A percentile compares a stretch with the other conserved stretches of the same genome.
phyloP scores from a whole-genome alignment of 768 basidiomycete species.

The Pisolithus marmoratus region DNA sequence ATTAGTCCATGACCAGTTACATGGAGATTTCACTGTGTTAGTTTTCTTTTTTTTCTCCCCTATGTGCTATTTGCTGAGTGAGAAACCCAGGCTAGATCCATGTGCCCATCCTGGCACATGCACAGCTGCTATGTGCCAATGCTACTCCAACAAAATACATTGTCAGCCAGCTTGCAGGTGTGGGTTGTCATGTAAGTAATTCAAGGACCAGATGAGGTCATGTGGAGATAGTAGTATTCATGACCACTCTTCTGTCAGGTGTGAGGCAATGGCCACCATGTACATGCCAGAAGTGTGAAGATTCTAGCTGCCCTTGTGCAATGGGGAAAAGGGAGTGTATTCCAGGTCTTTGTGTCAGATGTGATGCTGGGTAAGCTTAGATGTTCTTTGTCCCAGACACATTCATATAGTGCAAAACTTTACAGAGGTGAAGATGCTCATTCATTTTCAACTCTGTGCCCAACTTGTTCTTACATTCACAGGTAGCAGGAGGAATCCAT shows the following conservation, averaged over 20 bases:
- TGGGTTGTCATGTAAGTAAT: constrained; percentile 32
- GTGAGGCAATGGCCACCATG: constrained; percentile 38
- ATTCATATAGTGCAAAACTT: neutral
- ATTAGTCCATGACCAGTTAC: constrained; percentile 7
- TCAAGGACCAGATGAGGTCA: neutral
- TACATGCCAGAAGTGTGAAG: constrained; percentile 25
- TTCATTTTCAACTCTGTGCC: neutral
- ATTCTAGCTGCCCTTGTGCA: constrained; percentile 33
- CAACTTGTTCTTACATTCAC: neutral
- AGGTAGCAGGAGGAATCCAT: constrained; percentile 18
- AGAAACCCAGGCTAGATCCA: constrained; percentile 24
- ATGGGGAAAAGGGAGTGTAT: constrained; percentile 40
- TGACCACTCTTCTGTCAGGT: constrained; percentile 28
- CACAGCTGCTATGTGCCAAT: constrained; percentile 33
- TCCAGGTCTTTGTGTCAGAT: constrained; percentile 43
- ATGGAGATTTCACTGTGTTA: constrained; percentile 5
- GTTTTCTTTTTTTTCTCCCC: neutral
- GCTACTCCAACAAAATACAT: constrained; percentile 32
- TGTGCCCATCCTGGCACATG: constrained; percentile 49
- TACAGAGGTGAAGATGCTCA: constrained; percentile 18
- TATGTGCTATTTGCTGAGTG: neutral
- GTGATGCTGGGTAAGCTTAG: constrained; percentile 36
- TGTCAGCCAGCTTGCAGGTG: constrained; percentile 49
- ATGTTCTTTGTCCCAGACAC: neutral
- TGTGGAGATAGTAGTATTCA: constrained; percentile 13